A percentile compares a stretch with the other conserved stretches of the same genome.
phyloP scores from a whole-genome alignment of 2,329 filamentous ascomycete species.

The Thielaviopsis euricoi region DNA sequence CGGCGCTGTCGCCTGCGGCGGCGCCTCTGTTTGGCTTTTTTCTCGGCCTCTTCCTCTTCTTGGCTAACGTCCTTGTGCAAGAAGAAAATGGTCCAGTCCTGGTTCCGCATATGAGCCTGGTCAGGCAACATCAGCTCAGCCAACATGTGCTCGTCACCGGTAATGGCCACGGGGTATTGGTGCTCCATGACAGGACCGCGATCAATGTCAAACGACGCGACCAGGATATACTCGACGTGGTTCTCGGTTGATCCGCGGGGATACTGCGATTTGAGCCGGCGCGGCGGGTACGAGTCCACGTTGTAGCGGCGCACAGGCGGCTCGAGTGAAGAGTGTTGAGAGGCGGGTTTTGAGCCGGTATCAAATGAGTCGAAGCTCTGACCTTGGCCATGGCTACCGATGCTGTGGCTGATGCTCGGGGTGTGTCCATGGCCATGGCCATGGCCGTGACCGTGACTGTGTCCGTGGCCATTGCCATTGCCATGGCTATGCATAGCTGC shows the following conservation, averaged over 20 bases:
- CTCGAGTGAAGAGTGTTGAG: conserved; percentile 41
- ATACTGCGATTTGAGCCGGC: conserved; percentile 56
- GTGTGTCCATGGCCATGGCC: neutral
- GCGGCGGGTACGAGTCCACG: conserved; percentile 30
- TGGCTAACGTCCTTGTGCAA: conserved; percentile 84
- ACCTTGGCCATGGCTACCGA: neutral
- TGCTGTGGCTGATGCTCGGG: conserved; percentile 2
- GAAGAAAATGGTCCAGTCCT: conserved; percentile 99
- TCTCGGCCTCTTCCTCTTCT: conserved; percentile 63
- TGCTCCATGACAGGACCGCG: conserved; percentile 96
- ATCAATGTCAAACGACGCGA: conserved; percentile 95
- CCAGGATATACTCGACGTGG: conserved; percentile 97
- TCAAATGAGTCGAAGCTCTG: neutral
- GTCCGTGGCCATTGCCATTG: neutral
- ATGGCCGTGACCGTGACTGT: neutral
- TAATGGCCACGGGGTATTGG: conserved; percentile 88
- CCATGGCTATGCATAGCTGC: conserved; percentile 18
- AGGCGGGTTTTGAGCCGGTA: conserved; percentile 36
- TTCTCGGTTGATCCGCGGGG: conserved; percentile 61
- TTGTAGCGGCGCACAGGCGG: conserved; percentile 30
- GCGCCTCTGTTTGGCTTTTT: conserved; percentile 35
- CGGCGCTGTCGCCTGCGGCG: conserved; percentile 35
- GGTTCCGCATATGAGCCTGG: conserved; percentile 82
- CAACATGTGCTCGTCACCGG: conserved; percentile 93
- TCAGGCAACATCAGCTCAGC: conserved; percentile 97